These are phyloP conservation scores for Passiflora organensis DNA, from an alignment of 345 rosid species.

Conservation along the genomic window DNA sequence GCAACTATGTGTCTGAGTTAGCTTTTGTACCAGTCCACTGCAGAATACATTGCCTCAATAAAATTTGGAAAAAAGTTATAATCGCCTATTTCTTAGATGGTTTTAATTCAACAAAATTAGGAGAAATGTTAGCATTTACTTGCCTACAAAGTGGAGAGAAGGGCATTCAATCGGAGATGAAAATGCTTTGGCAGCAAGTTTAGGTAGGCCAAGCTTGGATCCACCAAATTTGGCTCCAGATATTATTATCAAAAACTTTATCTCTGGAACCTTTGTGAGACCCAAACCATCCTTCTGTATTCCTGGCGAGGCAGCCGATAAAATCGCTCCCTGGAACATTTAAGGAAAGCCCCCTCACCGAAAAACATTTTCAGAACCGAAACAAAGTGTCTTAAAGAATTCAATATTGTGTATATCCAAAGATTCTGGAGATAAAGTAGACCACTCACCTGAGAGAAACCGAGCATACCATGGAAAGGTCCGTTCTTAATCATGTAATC, in stretches of 20 bases:
- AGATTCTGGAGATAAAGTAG: too few relatives aligned
- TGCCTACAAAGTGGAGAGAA: conserved; percentile 61
- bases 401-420: neutral
- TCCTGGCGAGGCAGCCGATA: conserved; percentile 44
- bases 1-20: too few relatives aligned
- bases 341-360: too few relatives aligned
- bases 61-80: too few relatives aligned
- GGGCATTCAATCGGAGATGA: conserved; percentile 47
- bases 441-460: conserved; percentile 40
- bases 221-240: conserved; percentile 43
- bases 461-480: conserved; percentile 48
- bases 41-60: too few relatives aligned
- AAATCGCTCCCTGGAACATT: conserved; percentile 35
- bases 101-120: too few relatives aligned
- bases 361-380: too few relatives aligned
- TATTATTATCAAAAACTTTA: conserved; percentile 49
- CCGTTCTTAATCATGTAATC: conserved; percentile 40
- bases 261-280: conserved; percentile 40
- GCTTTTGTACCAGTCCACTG: too few relatives aligned
- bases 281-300: conserved; percentile 35
- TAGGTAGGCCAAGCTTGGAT: conserved; percentile 38
- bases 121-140: too few relatives aligned
- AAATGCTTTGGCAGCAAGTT: conserved; percentile 45
- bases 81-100: too few relatives aligned
- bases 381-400: too few relatives aligned